Percentiles rank a stretch among this genome's conserved stretches.
Evolutionary conservation across 2,329 filamentous ascomycete species (phyloP).

Genomic region (Arthrobotrys sphaeroides): DNA sequence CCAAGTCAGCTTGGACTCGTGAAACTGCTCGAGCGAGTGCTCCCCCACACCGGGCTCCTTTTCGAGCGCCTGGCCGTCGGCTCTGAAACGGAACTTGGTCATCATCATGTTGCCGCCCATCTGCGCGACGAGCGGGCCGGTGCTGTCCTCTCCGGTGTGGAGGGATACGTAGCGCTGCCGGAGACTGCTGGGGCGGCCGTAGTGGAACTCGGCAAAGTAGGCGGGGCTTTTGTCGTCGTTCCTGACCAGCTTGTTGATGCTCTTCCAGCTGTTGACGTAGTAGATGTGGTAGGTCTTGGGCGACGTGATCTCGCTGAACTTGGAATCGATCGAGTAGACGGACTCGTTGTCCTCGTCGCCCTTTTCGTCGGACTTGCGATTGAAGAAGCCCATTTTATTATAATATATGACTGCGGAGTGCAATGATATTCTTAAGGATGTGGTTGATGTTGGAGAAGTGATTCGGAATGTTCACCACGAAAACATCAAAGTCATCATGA

Average conservation of each 20-base stretch:
- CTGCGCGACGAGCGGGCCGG: slow-evolving; percentile 4
- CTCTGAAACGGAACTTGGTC: slow-evolving; percentile 44
- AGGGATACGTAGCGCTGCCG: slow-evolving; percentile 42
- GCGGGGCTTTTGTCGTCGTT: slow-evolving; percentile 31
- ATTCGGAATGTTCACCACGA: no score
- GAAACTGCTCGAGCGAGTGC: slow-evolving; percentile 10
- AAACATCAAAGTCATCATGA: no score
- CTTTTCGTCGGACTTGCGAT: slow-evolving; percentile 18
- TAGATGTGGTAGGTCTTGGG: slow-evolving; percentile 35
- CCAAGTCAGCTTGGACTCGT: slow-evolving; percentile 16
- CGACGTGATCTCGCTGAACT: neutral
- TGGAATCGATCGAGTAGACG: slow-evolving; percentile 26
- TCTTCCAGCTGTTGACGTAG: neutral
- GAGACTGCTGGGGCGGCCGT: slow-evolving; percentile 32
- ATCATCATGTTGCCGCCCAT: slow-evolving; percentile 42
- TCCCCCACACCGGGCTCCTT: neutral
- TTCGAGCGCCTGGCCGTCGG: slow-evolving; percentile 9
- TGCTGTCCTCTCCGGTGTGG: slow-evolving; percentile 8
- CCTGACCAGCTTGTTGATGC: slow-evolving; percentile 9
- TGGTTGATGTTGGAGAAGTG: no score
- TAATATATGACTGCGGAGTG: neutral
- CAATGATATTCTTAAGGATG: no score
- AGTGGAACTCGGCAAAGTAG: slow-evolving; percentile 44
- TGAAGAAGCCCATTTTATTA: slow-evolving; percentile 31
- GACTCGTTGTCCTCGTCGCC: slow-evolving; percentile 30